phyloP scores from a whole-genome alignment of 2,329 filamentous ascomycete species.

The Westerdykella sp. region DNA sequence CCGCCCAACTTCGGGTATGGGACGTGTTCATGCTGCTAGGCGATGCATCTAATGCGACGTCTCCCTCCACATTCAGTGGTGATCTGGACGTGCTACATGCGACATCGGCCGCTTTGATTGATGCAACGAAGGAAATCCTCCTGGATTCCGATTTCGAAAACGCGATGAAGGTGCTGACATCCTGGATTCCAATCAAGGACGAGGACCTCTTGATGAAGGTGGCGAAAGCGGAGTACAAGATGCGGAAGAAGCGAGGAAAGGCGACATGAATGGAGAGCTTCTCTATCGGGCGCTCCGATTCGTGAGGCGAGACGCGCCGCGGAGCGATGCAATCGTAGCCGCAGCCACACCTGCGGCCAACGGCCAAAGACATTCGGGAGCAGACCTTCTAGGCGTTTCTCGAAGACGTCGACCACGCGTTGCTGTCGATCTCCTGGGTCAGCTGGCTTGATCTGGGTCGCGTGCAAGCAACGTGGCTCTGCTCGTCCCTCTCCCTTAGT shows the following conservation, averaged over 20 bases:
- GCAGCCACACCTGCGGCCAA: slow-evolving; percentile 9
- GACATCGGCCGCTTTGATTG: slow-evolving; percentile 80
- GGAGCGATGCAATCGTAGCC: slow-evolving; percentile 5
- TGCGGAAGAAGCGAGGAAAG: slow-evolving; percentile 48
- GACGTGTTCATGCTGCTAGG: slow-evolving; percentile 95
- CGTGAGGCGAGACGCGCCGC: neutral
- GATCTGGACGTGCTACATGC: slow-evolving; percentile 87
- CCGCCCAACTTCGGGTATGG: slow-evolving; percentile 92
- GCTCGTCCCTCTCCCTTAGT: slow-evolving; percentile 17
- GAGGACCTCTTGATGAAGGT: slow-evolving; percentile 91
- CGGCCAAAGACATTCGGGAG: slow-evolving; percentile 12
- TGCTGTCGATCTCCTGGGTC: slow-evolving; percentile 26
- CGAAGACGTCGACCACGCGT: slow-evolving; percentile 17
- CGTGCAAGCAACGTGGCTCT: slow-evolving; percentile 28
- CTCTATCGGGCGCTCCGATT: slow-evolving; percentile 1
- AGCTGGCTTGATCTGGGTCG: slow-evolving; percentile 27
- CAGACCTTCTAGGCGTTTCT: slow-evolving; percentile 20
- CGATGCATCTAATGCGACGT: slow-evolving; percentile 51
- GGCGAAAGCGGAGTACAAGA: slow-evolving; percentile 79
- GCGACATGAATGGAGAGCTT: slow-evolving; percentile 15
- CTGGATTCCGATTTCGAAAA: slow-evolving; percentile 95
- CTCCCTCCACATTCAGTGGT: slow-evolving; percentile 41
- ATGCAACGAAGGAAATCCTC: slow-evolving; percentile 81
- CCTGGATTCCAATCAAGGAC: slow-evolving; percentile 89
- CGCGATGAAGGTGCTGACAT: slow-evolving; percentile 93